phyloP scores from a whole-genome alignment of 306 rosid genomes.

The Cajanus cajan region DNA sequence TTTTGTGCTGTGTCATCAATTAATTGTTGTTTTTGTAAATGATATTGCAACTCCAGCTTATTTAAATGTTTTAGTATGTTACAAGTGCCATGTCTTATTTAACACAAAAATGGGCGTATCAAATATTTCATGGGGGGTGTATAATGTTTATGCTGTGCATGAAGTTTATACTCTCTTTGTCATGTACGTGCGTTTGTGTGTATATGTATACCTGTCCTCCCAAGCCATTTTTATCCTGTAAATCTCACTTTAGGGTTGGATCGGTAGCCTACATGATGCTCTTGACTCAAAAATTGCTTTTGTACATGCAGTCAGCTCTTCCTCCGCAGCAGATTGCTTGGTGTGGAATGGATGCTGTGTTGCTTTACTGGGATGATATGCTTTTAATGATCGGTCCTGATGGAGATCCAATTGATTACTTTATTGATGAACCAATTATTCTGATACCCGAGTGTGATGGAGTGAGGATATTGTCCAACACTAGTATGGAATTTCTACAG shows the following conservation, averaged over 20 bases:
- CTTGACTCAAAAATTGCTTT: constrained; percentile 30
- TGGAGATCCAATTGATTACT: constrained; percentile 85
- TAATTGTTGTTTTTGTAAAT: constrained; percentile 19
- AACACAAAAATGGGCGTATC: constrained; percentile 1
- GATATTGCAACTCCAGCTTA: background rate
- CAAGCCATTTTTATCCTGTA: background rate
- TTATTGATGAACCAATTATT: constrained; percentile 83
- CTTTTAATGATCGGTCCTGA: constrained; percentile 97
- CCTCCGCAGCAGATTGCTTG: constrained; percentile 91
- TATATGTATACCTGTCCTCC: background rate
- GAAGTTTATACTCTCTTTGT: background rate
- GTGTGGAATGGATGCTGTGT: constrained; percentile 98
- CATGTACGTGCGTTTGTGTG: too few relatives aligned
- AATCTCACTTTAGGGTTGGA: constrained; percentile 12
- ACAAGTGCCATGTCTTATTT: background rate
- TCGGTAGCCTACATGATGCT: constrained; percentile 1
- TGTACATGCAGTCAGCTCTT: constrained; percentile 70
- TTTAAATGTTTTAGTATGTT: background rate
- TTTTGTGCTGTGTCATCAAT: constrained; percentile 3
- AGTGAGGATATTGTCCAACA: constrained; percentile 89
- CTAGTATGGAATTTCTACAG: constrained; percentile 88
- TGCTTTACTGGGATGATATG: constrained; percentile 95
- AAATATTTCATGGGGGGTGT: background rate
- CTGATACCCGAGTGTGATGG: constrained; percentile 96
- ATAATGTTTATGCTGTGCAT: background rate